A percentile compares a stretch with the other conserved stretches of the same genome.
Evolutionary conservation across 768 basidiomycete genomes (phyloP).

Genomic region (Boletus barrowsii): DNA sequence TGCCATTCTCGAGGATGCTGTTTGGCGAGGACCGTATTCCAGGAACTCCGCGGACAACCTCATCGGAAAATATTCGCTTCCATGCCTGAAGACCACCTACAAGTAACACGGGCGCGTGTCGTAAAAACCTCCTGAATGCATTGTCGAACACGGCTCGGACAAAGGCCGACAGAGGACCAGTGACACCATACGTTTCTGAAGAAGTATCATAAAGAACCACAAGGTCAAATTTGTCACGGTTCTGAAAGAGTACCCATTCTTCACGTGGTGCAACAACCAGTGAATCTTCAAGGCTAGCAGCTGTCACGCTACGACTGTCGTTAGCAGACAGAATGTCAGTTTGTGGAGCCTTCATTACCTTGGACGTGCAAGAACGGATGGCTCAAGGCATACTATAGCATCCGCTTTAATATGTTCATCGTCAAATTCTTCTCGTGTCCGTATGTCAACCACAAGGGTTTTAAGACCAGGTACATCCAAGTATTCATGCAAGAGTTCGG

Average conservation of each 20-base stretch:
- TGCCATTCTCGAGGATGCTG: conserved; percentile 24
- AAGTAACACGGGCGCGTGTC: conserved; percentile 76
- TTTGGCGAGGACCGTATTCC: conserved; percentile 13
- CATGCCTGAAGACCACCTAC: conserved; percentile 84
- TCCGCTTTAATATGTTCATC: conserved; percentile 64
- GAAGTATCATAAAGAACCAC: conserved; percentile 80
- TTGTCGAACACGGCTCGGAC: conserved; percentile 68
- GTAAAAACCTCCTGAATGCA: conserved; percentile 69
- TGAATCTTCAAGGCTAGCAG: conserved; percentile 67
- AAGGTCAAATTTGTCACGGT: conserved; percentile 85
- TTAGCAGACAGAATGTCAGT: conserved; percentile 7
- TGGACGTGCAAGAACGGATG: conserved; percentile 63
- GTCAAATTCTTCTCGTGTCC: conserved; percentile 76
- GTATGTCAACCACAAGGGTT: conserved; percentile 78
- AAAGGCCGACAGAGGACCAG: conserved; percentile 56
- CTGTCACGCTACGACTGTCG: conserved; percentile 51
- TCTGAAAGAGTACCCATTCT: conserved; percentile 73
- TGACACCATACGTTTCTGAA: conserved; percentile 51
- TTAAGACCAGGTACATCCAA: conserved; percentile 46
- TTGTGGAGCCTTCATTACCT: conserved; percentile 45
- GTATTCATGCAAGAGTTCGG: conserved; percentile 59
- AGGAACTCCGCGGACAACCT: conserved; percentile 28
- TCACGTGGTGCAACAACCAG: conserved; percentile 65
- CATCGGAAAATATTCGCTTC: conserved; percentile 55
- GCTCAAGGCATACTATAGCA: conserved; percentile 82